A percentile compares a stretch with the other conserved stretches of the same genome.
phyloP scores from a whole-genome alignment of 1,139 yeast species.

The Geotrichum australiense region DNA sequence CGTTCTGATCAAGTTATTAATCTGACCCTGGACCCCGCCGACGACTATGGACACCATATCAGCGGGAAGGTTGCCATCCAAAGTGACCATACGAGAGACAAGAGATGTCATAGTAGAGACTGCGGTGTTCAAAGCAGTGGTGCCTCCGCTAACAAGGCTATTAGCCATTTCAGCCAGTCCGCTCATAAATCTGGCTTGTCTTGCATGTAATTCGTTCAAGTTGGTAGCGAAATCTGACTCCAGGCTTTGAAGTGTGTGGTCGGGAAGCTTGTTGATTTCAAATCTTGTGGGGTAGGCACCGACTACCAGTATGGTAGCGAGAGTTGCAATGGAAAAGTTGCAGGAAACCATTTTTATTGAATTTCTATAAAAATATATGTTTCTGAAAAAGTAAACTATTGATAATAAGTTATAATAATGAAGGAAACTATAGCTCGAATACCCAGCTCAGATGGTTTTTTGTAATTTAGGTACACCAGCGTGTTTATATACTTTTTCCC shows the following conservation, averaged over 20 bases:
- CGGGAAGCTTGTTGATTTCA: too few relatives aligned
- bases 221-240: too few relatives aligned
- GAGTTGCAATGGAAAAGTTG: background rate
- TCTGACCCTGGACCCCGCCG: background rate
- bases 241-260: too few relatives aligned
- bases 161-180: background rate
- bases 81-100: background rate
- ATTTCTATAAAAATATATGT: background rate
- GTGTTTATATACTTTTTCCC: too few relatives aligned
- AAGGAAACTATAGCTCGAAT: too few relatives aligned
- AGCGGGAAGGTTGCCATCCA: background rate
- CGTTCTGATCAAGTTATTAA: constrained; percentile 1
- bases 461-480: too few relatives aligned
- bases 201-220: background rate
- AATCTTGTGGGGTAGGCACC: constrained; percentile 1
- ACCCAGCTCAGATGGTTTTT: too few relatives aligned
- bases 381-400: background rate
- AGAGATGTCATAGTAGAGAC: background rate
- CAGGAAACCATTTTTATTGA: background rate
- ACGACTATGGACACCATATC: background rate
- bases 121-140: constrained; percentile 1
- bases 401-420: background rate
- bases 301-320: background rate
- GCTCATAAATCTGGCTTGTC: background rate
- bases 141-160: background rate